phyloP scores from a whole-genome alignment of 495 filamentous ascomycete species.

The Penicillium paxilli region DNA sequence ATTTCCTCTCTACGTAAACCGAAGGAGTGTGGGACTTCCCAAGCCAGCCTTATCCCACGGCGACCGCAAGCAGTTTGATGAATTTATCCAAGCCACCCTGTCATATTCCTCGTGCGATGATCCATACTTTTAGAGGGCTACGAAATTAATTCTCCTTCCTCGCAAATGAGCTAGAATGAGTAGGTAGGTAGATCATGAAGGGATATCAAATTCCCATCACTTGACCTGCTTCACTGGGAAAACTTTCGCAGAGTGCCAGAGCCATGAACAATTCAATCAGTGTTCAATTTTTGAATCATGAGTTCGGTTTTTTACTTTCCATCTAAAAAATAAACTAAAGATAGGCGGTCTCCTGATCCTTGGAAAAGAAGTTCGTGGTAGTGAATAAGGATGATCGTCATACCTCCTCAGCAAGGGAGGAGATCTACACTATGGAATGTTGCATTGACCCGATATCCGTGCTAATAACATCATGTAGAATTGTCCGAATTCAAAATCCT shows the following conservation, averaged over 20 bases:
- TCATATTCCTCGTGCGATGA: not conserved
- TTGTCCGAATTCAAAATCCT: not conserved
- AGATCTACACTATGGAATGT: not conserved
- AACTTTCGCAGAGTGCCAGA: no score
- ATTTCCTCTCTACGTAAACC: not conserved
- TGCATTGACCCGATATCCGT: no score
- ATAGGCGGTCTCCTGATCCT: no score
- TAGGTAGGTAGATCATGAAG: not conserved
- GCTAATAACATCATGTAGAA: no score
- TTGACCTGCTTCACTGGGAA: not conserved
- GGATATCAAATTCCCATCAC: not conserved
- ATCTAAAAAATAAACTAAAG: no score
- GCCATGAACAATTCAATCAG: no score
- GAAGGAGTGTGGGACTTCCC: not conserved
- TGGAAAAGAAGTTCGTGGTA: no score
- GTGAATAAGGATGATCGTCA: not conserved
- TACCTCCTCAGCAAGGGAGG: not conserved
- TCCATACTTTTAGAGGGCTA: not conserved
- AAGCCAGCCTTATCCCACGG: not conserved
- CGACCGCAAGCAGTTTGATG: not conserved
- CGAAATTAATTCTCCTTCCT: not conserved
- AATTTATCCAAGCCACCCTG: not conserved
- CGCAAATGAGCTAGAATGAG: no score
- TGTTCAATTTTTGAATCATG: not conserved
- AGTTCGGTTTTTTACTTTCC: no score